phyloP scores from a whole-genome alignment of 768 basidiomycete genomes.

The Auriscalpium vulgare region DNA sequence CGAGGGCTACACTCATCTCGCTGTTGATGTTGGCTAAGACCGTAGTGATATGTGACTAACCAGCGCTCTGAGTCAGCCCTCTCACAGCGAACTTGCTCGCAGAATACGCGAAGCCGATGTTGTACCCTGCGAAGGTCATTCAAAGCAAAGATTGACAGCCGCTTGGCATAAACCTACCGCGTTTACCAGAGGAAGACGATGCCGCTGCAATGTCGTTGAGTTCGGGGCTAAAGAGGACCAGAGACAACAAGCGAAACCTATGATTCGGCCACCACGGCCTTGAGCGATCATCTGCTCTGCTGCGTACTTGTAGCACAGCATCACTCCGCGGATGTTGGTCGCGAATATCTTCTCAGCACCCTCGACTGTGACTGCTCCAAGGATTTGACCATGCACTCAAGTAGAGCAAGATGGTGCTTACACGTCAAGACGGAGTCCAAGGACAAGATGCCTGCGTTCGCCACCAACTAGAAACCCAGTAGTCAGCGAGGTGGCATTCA shows the following conservation, averaged over 20 bases:
- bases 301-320: constrained; percentile 19
- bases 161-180: not conserved
- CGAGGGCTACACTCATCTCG: constrained; percentile 3
- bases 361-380: not conserved
- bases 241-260: not conserved
- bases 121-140: not conserved
- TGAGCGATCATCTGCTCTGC: constrained; percentile 16
- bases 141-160: not conserved
- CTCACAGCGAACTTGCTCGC: constrained; percentile 17
- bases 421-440: not conserved
- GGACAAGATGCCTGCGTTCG: constrained; percentile 6
- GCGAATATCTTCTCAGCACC: constrained; percentile 4
- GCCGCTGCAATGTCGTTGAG: not conserved
- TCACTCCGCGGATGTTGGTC: constrained; percentile 8
- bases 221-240: not conserved
- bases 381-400: not conserved
- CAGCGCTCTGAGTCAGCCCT: constrained; percentile 15
- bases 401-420: too few species aligned
- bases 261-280: constrained; percentile 10
- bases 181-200: constrained; percentile 7
- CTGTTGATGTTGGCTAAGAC: too few species aligned
- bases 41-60: not conserved
- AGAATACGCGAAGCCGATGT: constrained; percentile 4
- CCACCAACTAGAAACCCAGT: constrained; percentile 6
- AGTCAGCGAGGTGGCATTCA: not conserved